These are phyloP conservation scores for Actinomortierella wolfii DNA, from an alignment of 371 early-diverging fungal genomes.

Conservation along the genomic window DNA sequence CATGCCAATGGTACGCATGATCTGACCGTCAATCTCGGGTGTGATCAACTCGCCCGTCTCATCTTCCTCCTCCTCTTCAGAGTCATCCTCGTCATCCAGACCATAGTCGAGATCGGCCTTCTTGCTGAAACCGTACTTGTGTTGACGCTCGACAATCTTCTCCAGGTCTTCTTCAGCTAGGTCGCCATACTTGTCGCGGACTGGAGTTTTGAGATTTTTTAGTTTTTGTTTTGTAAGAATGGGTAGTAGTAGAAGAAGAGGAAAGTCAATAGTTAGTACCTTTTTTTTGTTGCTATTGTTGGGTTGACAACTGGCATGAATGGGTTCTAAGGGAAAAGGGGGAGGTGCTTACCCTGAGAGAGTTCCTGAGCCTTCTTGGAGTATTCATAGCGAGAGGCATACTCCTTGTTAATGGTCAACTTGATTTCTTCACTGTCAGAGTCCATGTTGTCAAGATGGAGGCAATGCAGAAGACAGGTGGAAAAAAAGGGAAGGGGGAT, in stretches of 20 bases:
- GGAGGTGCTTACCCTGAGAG: constrained; percentile 51
- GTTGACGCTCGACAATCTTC: constrained; percentile 49
- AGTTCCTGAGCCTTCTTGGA: constrained; percentile 71
- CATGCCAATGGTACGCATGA: constrained; percentile 86
- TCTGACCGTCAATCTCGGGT: constrained; percentile 89
- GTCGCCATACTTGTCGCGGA: constrained; percentile 61
- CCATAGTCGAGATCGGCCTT: constrained; percentile 38
- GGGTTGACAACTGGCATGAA: neutral
- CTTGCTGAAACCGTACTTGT: constrained; percentile 48
- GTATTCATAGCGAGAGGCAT: constrained; percentile 65
- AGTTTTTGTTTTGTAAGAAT: neutral
- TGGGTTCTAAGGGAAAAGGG: neutral
- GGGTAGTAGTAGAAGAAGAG: neutral
- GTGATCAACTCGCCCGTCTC: constrained; percentile 85
- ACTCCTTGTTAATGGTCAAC: constrained; percentile 61
- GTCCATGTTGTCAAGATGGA: constrained; percentile 1
- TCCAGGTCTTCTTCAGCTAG: constrained; percentile 38
- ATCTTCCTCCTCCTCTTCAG: constrained; percentile 81
- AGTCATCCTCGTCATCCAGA: constrained; percentile 48
- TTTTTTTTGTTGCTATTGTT: too few species aligned
- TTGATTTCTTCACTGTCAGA: constrained; percentile 38
- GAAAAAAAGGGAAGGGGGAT: too few species aligned
- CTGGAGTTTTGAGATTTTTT: constrained; percentile 21
- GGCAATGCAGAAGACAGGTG: neutral
- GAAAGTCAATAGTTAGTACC: too few species aligned